Percentiles rank a stretch among this genome's conserved stretches.
These are phyloP conservation scores for Candida vaughaniae DNA, from an alignment of 805 yeast genomes.

Conservation along the genomic window DNA sequence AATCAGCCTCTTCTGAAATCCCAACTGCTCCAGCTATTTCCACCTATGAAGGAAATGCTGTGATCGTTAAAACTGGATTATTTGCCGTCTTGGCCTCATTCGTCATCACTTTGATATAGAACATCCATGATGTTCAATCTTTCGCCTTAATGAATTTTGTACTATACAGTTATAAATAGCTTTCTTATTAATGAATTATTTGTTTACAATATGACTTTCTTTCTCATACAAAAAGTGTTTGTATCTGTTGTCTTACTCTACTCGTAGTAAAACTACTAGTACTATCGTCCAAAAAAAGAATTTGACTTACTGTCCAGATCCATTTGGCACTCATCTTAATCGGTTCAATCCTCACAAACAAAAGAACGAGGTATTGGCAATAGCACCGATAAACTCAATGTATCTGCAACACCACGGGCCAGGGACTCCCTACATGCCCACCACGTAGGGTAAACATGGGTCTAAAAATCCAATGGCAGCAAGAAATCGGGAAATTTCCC, in stretches of 20 bases:
- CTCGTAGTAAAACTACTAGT: too few relatives aligned
- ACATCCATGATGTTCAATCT: not conserved
- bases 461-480: too few relatives aligned
- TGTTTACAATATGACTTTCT: not conserved
- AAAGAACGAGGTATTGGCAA: not conserved
- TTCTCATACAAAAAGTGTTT: slow-evolving; percentile 9
- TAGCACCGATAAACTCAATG: not conserved
- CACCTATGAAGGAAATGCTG: slow-evolving; percentile 31
- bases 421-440: not conserved
- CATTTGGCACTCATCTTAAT: not conserved
- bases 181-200: too few relatives aligned
- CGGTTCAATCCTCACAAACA: not conserved
- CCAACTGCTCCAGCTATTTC: slow-evolving; percentile 14
- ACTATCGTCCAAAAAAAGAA: not conserved
- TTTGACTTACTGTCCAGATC: slow-evolving; percentile 7
- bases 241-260: too few relatives aligned
- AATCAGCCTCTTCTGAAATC: slow-evolving; percentile 13
- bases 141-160: slow-evolving; percentile 3
- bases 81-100: slow-evolving; percentile 23
- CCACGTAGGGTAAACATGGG: not conserved
- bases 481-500: not conserved
- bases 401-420: too few relatives aligned
- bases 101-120: slow-evolving; percentile 14
- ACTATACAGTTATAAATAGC: too few relatives aligned
- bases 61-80: slow-evolving; percentile 23